A percentile compares a stretch with the other conserved stretches of the same genome.
phyloP scores from a whole-genome alignment of 2,329 filamentous ascomycete genomes.

The Epichloe typhina region DNA sequence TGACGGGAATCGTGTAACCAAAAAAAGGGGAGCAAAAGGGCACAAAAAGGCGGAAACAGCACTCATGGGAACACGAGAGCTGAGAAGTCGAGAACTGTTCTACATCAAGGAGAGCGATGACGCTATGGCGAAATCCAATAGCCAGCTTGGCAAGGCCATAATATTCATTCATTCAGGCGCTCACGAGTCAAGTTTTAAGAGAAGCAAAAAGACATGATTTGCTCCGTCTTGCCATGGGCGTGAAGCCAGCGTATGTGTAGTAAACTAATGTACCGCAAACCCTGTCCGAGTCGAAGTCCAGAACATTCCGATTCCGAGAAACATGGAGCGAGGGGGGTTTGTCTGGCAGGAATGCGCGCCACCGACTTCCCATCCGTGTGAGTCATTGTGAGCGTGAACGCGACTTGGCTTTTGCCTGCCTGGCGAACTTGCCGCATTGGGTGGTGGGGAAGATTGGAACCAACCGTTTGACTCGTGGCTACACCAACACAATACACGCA shows the following conservation, averaged over 20 bases:
- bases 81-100: neutral
- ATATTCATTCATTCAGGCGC: neutral
- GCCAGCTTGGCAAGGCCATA: constrained; percentile 21
- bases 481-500: no score
- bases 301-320: neutral
- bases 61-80: neutral
- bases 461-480: no score
- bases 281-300: neutral
- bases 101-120: constrained; percentile 16
- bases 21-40: neutral
- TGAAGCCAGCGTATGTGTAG: neutral
- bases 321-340: neutral
- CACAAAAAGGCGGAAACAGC: neutral
- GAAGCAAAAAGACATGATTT: neutral
- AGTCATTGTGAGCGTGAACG: neutral
- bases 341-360: neutral
- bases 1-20: neutral
- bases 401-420: no score
- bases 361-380: neutral
- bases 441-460: no score
- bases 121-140: constrained; percentile 24
- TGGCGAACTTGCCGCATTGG: no score
- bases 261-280: neutral
- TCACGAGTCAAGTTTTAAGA: neutral
- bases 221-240: neutral